Evolutionary conservation across 1,284 basidiomycete species (phyloP).

Genomic region (Pseudozyma sp.): DNA sequence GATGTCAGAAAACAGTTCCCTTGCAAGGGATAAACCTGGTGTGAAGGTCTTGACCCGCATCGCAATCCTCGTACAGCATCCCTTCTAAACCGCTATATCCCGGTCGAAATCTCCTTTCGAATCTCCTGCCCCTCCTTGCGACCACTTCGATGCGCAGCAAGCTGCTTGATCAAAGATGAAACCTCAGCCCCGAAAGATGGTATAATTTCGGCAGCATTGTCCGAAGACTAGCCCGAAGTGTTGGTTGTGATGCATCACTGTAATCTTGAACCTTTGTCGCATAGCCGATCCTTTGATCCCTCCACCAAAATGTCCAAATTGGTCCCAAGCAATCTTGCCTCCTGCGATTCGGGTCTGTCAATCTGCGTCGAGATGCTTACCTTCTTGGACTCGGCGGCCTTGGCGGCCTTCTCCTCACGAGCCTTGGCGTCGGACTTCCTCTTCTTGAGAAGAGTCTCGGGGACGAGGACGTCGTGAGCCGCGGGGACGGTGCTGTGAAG

Average conservation of each 20-base stretch:
- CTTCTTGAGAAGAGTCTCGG: conserved; percentile 74
- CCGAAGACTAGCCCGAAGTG: conserved; percentile 63
- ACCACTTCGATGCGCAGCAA: neutral
- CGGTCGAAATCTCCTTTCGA: neutral
- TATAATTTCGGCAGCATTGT: conserved; percentile 67
- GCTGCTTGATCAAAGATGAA: conserved; percentile 19
- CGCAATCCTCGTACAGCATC: neutral
- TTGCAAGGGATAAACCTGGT: neutral
- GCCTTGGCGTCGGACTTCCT: conserved; percentile 98
- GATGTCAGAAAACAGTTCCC: conserved; percentile 19
- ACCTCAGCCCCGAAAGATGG: conserved; percentile 69
- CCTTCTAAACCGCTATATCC: neutral
- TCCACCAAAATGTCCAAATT: neutral
- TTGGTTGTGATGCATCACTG: conserved; percentile 63
- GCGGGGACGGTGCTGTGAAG: conserved; percentile 63
- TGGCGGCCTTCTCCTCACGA: conserved; percentile 91
- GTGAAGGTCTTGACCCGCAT: too few species aligned
- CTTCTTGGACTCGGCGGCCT: conserved; percentile 89
- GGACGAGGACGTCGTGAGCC: conserved; percentile 65
- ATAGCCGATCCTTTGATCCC: conserved; percentile 1
- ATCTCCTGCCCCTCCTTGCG: neutral
- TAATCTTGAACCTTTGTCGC: conserved; percentile 21
- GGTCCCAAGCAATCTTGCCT: conserved; percentile 63
- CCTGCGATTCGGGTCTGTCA: conserved; percentile 77
- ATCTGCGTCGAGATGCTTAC: conserved; percentile 73